Evolutionary conservation across 306 rosid species (phyloP), one percentile per base, ranked within the genome.

Genomic region (Fragaria iinumae): DNA sequence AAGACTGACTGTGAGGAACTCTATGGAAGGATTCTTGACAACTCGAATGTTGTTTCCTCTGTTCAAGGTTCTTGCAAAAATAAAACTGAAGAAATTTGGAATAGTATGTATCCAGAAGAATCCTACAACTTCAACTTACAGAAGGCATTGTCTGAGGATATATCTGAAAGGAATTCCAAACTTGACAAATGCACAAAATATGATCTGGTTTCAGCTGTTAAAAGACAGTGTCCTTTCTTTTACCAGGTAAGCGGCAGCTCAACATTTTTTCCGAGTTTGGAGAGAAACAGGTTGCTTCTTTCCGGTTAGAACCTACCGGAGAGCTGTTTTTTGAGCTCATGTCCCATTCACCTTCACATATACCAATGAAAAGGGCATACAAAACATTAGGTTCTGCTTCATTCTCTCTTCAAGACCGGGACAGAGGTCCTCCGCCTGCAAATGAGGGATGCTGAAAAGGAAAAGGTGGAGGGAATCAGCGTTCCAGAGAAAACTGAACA

Each of bases 301-400:
- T 95, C 87, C 90, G 81, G 74, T 92, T 96, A 75, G 97, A 95
- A 88, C 89, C 97, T 38, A 90, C 83, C 23, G 97, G 98, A 74
- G 92, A 88, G 88, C 93, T 95, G 43, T 74, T 55, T 47, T 90
- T 95, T 80, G 97, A 90, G 63, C 97, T 95, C 76, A 38, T 86
- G 59, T 88, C 85, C 49, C 72, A 67, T 67, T 83, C 89, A 76
- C 75, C 96, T 80, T 89, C 91, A 81, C 87, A 63, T 47, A 71
- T 92, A 59, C 60, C 92, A 9, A 47, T 86, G 79, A 81, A 82
- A 80, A 86, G 81, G 82, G 69, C 96, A 75, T 69, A 86, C 21
- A 83, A 82, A 87, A 83, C 82, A 29, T 79, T 92, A 72, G 97
- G 93, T 47, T 83, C 93, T 72, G 76, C 86, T 82, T 86, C 90